A percentile compares a stretch with the other conserved stretches of the same genome.
phyloP scores from a whole-genome alignment of 495 filamentous ascomycete species.

The Pseudomonodictys pantanalensis region DNA sequence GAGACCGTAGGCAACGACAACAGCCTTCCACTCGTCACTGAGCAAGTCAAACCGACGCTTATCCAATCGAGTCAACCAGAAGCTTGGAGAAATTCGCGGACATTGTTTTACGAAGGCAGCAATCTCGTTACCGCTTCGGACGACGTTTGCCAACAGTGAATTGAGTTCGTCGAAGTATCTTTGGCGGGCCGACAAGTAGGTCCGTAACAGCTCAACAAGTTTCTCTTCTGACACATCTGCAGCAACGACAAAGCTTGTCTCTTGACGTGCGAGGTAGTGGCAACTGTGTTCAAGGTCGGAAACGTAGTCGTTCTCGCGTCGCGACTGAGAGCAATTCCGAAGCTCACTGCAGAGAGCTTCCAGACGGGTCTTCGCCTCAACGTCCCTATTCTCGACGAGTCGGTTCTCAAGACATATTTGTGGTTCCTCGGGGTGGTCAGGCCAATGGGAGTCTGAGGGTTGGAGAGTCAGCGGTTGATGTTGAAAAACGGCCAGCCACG shows the following conservation, averaged over 20 bases:
- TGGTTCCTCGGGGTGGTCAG: neutral
- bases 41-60: neutral
- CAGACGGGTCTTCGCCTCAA: neutral
- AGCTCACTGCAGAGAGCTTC: conserved; percentile 3
- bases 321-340: neutral
- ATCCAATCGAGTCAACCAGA: conserved; percentile 28
- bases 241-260: neutral
- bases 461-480: neutral
- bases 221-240: neutral
- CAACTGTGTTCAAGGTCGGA: neutral
- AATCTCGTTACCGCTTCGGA: neutral
- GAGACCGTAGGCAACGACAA: conserved; percentile 40
- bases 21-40: conserved; percentile 28
- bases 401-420: neutral
- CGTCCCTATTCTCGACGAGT: neutral
- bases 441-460: no score
- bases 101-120: conserved; percentile 10
- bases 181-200: neutral
- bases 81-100: conserved; percentile 26
- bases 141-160: neutral
- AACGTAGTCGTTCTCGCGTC: conserved; percentile 3
- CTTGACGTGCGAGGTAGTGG: neutral
- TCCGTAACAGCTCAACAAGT: neutral
- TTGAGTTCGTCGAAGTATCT: neutral
- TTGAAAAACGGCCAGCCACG: no score